Base-by-base conservation (phyloP, 1,284 basidiomycete species). In the Melampsora americana region DNA sequence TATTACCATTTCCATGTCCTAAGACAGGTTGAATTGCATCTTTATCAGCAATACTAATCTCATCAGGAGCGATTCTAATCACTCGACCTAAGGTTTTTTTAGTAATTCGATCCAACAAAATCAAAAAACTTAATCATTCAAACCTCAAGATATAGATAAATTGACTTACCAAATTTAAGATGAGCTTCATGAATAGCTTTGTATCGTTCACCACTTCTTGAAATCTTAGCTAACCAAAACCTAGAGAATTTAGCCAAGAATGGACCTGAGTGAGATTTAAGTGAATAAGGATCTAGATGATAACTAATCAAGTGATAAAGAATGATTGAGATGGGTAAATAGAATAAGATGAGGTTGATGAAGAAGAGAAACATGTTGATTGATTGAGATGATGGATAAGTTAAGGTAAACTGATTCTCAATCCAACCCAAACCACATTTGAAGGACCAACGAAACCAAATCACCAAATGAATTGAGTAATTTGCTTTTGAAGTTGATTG, bases 1-100 rank as follows among this genome's bases (percentile, higher is more conserved):
- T 56, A 28, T 59, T 72, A 20, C 70, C 61, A 35, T 59, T 12
- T 78, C 80, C 44, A 79, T 78, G 72, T 32, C 70, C 70, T 12
- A 72, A 26, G 2, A 72, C 70, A 61, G 64, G 46, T 6, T 87
- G 87, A 28, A 94, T 86, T 0, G 92, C 92, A 0, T 87, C 87
- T 0, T 92, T 90, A 81, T 92, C 89, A 23, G 90, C 88, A 74
- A 95, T 87, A 3, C 91, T 93, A 30, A 93, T 84, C 80, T 94
- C 91, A 82, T 93, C 92, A 0, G 93, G 92, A 0, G 91, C 91
- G 77, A 95, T 85, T 78, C 93, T 90, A n/a, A 93, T 90, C 71
- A 93, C 86, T 1, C 87, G 87, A 56, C 91, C 91, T 91, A n/a
- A n/a, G n/a, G n/a, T n/a, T n/a, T n/a, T n/a, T n/a, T n/a, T n/a